Percentiles rank a stretch among this genome's conserved stretches.
These are phyloP conservation scores for Croton setiger DNA, from an alignment of 441 rosid species.

Conservation along the genomic window DNA sequence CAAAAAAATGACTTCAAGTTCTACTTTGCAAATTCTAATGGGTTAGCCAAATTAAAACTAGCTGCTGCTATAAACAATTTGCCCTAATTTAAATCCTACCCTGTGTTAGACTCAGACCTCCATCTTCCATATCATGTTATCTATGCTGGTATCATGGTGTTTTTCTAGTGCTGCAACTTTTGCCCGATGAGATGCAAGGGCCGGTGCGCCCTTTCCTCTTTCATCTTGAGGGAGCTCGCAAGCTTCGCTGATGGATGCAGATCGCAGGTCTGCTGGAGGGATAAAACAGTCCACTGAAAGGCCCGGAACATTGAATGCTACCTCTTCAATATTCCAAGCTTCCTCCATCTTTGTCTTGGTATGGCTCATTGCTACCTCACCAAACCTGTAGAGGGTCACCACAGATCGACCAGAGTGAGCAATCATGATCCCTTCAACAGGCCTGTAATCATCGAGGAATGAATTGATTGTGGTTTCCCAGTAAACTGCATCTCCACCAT, in stretches of 20 bases:
- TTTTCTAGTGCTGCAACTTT: conserved; percentile 73
- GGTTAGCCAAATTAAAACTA: conserved; percentile 41
- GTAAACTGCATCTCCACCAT: conserved; percentile 76
- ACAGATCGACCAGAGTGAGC: conserved; percentile 87
- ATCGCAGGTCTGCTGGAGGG: conserved; percentile 74
- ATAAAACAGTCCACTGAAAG: conserved; percentile 83
- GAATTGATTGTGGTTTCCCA: conserved; percentile 93
- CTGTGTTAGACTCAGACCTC: conserved; percentile 43
- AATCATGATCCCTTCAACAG: conserved; percentile 88
- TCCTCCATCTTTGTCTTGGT: conserved; percentile 94
- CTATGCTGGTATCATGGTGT: conserved; percentile 29
- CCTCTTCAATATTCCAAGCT: conserved; percentile 90
- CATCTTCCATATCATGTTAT: conserved; percentile 49
- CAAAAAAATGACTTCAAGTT: conserved; percentile 33
- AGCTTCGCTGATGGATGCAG: conserved; percentile 53
- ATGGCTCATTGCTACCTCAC: conserved; percentile 86
- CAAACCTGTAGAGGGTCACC: conserved; percentile 82
- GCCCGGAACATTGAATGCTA: conserved; percentile 87
- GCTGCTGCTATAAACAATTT: conserved; percentile 47
- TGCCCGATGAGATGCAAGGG: conserved; percentile 47
- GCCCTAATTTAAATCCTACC: conserved; percentile 30
- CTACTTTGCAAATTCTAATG: conserved; percentile 34
- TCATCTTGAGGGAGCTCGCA: conserved; percentile 61
- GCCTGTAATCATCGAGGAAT: conserved; percentile 67
- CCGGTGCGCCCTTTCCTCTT: conserved; percentile 42